These are phyloP conservation scores for Fusarium dimerum DNA, from an alignment of 2,329 filamentous ascomycete species.

Conservation along the genomic window DNA sequence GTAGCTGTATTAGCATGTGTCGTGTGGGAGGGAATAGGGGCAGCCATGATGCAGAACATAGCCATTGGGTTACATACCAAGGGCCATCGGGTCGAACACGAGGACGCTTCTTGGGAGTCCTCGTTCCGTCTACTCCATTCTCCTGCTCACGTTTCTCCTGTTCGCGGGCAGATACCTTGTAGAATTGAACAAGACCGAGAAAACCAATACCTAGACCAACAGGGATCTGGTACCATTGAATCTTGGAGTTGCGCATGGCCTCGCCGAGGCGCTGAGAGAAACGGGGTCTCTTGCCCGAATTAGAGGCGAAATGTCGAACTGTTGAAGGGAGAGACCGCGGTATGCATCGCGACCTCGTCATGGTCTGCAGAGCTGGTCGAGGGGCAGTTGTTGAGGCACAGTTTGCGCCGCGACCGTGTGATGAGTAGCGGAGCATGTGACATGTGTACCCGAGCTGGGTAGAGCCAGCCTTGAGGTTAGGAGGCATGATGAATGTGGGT, in stretches of 20 bases:
- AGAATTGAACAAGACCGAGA: slow-evolving; percentile 80
- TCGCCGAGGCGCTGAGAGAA: slow-evolving; percentile 55
- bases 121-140: slow-evolving; percentile 42
- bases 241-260: slow-evolving; percentile 53
- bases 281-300: slow-evolving; percentile 46
- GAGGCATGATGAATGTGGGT: slow-evolving; percentile 30
- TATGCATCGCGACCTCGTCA: slow-evolving; percentile 27
- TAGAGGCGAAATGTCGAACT: slow-evolving; percentile 35
- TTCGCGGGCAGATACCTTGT: slow-evolving; percentile 66
- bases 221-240: slow-evolving; percentile 90
- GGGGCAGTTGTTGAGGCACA: slow-evolving; percentile 23
- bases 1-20: slow-evolving; percentile 15
- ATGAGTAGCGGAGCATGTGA: slow-evolving; percentile 33
- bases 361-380: slow-evolving; percentile 24
- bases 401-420: slow-evolving; percentile 32
- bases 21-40: slow-evolving; percentile 11
- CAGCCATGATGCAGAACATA: neutral
- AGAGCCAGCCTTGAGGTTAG: slow-evolving; percentile 37
- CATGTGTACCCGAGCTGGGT: slow-evolving; percentile 32
- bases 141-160: slow-evolving; percentile 52
- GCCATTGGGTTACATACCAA: slow-evolving; percentile 54
- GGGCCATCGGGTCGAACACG: slow-evolving; percentile 80
- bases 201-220: slow-evolving; percentile 84
- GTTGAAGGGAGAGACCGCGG: slow-evolving; percentile 25
- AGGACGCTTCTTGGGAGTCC: slow-evolving; percentile 51